Percentiles rank a stretch among this genome's conserved stretches.
These are phyloP conservation scores for Penicillium psychrosexuale DNA, from an alignment of 2,329 filamentous ascomycete genomes.

Conservation along the genomic window DNA sequence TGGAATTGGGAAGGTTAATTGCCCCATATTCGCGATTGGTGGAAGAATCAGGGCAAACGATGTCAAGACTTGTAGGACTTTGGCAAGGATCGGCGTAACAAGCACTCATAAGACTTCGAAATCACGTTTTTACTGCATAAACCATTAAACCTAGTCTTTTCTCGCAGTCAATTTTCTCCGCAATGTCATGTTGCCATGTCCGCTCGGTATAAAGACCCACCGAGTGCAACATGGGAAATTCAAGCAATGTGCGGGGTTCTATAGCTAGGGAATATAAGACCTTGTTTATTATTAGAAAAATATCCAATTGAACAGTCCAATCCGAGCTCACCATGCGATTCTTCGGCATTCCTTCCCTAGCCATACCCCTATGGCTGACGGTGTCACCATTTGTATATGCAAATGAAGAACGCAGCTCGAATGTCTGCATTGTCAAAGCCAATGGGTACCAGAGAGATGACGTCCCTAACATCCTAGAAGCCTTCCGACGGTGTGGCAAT, in stretches of 20 bases:
- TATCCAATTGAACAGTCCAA: too few relatives aligned
- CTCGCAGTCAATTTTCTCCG: conserved; percentile 12
- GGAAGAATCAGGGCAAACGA: conserved; percentile 7
- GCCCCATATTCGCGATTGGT: conserved; percentile 9
- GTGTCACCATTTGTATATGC: conserved; percentile 8
- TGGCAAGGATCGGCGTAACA: conserved; percentile 13
- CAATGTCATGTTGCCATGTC: background rate
- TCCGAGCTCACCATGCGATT: background rate
- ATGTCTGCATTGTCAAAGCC: conserved; percentile 42
- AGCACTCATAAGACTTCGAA: conserved; percentile 10
- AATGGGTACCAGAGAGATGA: conserved; percentile 40
- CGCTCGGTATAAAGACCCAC: conserved; percentile 9
- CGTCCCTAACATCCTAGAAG: conserved; percentile 41
- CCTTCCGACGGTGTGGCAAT: conserved; percentile 41
- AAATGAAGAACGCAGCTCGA: conserved; percentile 7
- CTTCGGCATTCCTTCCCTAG: background rate
- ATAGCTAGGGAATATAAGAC: background rate
- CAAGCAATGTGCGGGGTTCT: background rate
- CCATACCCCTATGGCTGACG: background rate
- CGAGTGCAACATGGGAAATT: background rate
- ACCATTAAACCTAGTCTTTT: background rate
- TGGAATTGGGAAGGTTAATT: background rate
- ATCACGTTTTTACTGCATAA: background rate
- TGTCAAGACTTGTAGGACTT: conserved; percentile 2
- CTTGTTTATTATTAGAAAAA: background rate